Evolutionary conservation across 2,329 filamentous ascomycete genomes (phyloP).

Genomic region (Pseudogymnoascus sp.): DNA sequence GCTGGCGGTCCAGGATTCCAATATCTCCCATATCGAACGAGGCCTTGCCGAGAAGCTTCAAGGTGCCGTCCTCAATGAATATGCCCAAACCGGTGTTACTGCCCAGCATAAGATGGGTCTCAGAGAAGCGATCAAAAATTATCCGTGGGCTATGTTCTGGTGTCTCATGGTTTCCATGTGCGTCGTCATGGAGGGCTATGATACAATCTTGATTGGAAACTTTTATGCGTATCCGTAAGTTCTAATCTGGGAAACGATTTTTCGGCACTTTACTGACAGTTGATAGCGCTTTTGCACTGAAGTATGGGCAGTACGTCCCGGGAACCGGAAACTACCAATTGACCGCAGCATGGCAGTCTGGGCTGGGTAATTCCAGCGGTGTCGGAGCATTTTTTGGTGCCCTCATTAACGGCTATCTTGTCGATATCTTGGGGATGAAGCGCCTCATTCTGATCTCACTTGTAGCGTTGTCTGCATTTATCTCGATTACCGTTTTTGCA

Average conservation of each 20-base stretch:
- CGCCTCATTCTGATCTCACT: slow-evolving; percentile 37
- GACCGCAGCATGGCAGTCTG: slow-evolving; percentile 23
- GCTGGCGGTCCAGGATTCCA: too few relatives aligned
- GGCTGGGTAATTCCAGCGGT: slow-evolving; percentile 21
- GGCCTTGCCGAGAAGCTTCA: slow-evolving; percentile 4
- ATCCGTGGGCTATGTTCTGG: slow-evolving; percentile 21
- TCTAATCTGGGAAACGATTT: too few relatives aligned
- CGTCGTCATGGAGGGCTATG: slow-evolving; percentile 23
- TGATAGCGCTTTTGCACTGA: slow-evolving; percentile 17
- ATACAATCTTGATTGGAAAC: slow-evolving; percentile 19
- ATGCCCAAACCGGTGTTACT: slow-evolving; percentile 6
- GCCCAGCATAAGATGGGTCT: slow-evolving; percentile 15
- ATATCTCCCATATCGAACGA: too few relatives aligned
- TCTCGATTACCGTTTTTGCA: slow-evolving; percentile 44
- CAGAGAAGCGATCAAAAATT: slow-evolving; percentile 15
- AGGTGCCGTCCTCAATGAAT: slow-evolving; percentile 5
- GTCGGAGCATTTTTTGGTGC: slow-evolving; percentile 25
- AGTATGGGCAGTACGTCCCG: slow-evolving; percentile 16
- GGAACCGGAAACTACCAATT: slow-evolving; percentile 15
- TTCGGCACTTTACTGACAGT: too few relatives aligned
- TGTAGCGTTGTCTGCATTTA: slow-evolving; percentile 34
- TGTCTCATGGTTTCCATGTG: slow-evolving; percentile 21
- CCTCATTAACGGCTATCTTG: slow-evolving; percentile 36
- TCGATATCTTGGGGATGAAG: slow-evolving; percentile 37
- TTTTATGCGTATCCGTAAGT: slow-evolving; percentile 20